Evolutionary conservation across 2,329 filamentous ascomycete genomes (phyloP).

Genomic region (Pezicula neosporulosa): DNA sequence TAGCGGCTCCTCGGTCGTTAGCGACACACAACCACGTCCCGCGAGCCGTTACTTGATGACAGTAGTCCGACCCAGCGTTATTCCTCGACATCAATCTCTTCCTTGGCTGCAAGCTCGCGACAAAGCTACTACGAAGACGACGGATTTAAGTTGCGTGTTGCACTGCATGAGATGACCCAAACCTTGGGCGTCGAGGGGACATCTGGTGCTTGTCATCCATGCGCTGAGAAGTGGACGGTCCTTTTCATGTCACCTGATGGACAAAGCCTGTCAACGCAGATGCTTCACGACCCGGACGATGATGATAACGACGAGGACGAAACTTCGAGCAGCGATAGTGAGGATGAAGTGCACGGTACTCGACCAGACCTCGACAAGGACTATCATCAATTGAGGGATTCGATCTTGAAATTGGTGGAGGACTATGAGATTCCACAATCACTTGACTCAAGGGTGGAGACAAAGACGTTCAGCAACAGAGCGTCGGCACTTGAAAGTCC

Average conservation of each 20-base stretch:
- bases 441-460: slow-evolving; percentile 54
- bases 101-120: slow-evolving; percentile 40
- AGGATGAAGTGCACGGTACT: slow-evolving; percentile 53
- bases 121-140: slow-evolving; percentile 58
- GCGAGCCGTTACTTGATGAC: slow-evolving; percentile 60
- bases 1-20: slow-evolving; percentile 69
- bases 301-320: slow-evolving; percentile 64
- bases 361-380: slow-evolving; percentile 69
- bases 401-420: slow-evolving; percentile 75
- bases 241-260: slow-evolving; percentile 75
- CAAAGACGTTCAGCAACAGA: slow-evolving; percentile 68
- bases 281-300: slow-evolving; percentile 68
- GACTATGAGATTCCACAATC: slow-evolving; percentile 77
- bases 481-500: slow-evolving; percentile 46
- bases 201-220: slow-evolving; percentile 71
- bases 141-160: slow-evolving; percentile 61
- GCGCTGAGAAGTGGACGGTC: slow-evolving; percentile 78
- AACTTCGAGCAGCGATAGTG: slow-evolving; percentile 56
- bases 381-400: slow-evolving; percentile 76
- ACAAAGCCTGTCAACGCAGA: slow-evolving; percentile 63
- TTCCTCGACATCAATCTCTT: slow-evolving; percentile 43
- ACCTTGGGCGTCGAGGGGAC: slow-evolving; percentile 60
- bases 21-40: slow-evolving; percentile 66
- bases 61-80: slow-evolving; percentile 48
- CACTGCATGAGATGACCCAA: slow-evolving; percentile 68